A percentile compares a stretch with the other conserved stretches of the same genome.
phyloP scores from a whole-genome alignment of 2,329 filamentous ascomycete genomes.

The Acrocalymma vagum region DNA sequence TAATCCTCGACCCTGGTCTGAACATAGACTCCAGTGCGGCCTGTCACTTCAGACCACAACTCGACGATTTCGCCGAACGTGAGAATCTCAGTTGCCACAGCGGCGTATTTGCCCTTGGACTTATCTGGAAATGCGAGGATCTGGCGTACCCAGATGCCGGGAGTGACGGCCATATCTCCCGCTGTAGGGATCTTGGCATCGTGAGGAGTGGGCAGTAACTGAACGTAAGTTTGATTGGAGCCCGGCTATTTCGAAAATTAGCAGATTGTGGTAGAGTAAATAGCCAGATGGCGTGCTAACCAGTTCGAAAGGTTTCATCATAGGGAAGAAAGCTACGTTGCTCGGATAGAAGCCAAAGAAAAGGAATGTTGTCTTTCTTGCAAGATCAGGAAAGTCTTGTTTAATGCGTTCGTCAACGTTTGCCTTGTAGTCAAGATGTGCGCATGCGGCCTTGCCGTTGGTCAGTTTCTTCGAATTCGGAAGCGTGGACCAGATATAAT shows the following conservation, averaged over 20 bases:
- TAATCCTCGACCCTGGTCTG: not conserved
- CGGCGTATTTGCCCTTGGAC: constrained; percentile 18
- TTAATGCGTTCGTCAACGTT: constrained; percentile 49
- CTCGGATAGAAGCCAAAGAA: constrained; percentile 24
- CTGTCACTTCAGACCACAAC: constrained; percentile 15
- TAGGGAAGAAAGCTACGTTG: constrained; percentile 21
- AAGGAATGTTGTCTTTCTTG: constrained; percentile 24
- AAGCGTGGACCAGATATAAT: constrained; percentile 56
- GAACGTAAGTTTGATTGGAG: no score
- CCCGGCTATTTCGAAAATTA: no score
- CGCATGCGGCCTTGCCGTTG: constrained; percentile 39
- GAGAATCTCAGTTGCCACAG: constrained; percentile 8
- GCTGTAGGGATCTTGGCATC: no score
- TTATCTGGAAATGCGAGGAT: constrained; percentile 11
- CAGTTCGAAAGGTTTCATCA: constrained; percentile 23
- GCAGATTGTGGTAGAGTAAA: no score
- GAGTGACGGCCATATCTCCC: constrained; percentile 12
- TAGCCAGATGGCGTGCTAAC: no score
- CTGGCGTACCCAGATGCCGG: constrained; percentile 20
- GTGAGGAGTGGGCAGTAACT: no score
- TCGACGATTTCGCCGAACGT: constrained; percentile 9
- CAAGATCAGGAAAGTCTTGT: constrained; percentile 26
- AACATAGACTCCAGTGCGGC: constrained; percentile 13
- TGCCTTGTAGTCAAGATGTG: constrained; percentile 52
- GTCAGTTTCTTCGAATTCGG: constrained; percentile 39